These are phyloP conservation scores for Parachlorella kessleri DNA, from an alignment of 139 green algal species.

Conservation along the genomic window DNA sequence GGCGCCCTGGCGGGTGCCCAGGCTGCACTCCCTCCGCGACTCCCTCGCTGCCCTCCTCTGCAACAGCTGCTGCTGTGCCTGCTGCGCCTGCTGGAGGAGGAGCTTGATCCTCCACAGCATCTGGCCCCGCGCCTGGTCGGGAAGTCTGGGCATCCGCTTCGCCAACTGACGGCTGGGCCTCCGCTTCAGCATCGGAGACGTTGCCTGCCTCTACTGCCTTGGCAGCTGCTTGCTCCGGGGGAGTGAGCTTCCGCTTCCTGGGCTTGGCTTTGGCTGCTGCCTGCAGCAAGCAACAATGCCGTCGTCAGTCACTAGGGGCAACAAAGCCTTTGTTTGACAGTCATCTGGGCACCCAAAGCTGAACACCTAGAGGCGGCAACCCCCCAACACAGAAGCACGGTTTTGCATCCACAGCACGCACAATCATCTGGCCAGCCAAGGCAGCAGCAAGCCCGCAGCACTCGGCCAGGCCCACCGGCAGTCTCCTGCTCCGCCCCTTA, in stretches of 20 bases:
- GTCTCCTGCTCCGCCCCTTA: background rate
- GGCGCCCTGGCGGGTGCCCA: background rate
- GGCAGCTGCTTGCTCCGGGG: no score
- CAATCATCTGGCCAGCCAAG: background rate
- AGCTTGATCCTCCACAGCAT: background rate
- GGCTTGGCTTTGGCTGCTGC: no score
- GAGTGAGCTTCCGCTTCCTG: no score
- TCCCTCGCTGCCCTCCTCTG: background rate
- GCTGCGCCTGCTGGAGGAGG: background rate
- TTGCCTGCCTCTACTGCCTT: no score
- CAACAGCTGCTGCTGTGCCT: background rate
- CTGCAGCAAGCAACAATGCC: no score
- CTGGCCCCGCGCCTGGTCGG: background rate
- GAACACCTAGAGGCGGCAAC: background rate
- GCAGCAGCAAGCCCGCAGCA: no score
- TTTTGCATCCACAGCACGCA: background rate
- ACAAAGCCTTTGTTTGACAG: background rate
- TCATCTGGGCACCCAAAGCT: background rate
- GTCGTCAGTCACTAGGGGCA: no score
- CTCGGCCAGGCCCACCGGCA: no score
- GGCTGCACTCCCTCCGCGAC: background rate
- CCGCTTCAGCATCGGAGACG: no score
- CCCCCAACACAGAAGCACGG: background rate
- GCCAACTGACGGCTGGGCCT: no score
- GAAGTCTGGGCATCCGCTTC: no score